phyloP scores from a whole-genome alignment of 805 yeast species.

The Kazachstania africana region DNA sequence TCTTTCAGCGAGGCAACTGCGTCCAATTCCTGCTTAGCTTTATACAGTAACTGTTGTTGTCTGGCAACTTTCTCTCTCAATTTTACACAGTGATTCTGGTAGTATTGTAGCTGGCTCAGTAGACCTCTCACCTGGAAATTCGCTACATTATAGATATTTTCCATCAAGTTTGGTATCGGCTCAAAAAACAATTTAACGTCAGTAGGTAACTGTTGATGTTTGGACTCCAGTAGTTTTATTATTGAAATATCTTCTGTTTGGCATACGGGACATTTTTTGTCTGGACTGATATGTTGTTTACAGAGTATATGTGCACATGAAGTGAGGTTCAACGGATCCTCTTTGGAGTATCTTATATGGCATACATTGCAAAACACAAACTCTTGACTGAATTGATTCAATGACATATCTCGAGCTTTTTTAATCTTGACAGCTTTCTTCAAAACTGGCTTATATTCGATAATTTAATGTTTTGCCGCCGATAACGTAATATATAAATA shows the following conservation, averaged over 20 bases:
- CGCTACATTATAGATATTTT: slow-evolving; percentile 18
- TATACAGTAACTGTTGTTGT: slow-evolving; percentile 17
- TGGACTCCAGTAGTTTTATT: slow-evolving; percentile 10
- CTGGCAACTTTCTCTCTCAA: slow-evolving; percentile 17
- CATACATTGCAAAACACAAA: slow-evolving; percentile 27
- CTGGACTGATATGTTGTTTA: slow-evolving; percentile 15
- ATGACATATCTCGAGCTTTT: slow-evolving; percentile 5
- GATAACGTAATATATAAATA: too few relatives aligned
- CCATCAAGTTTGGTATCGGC: slow-evolving; percentile 17
- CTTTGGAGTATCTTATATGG: slow-evolving; percentile 13
- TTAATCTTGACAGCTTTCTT: too few relatives aligned
- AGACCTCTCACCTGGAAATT: slow-evolving; percentile 21
- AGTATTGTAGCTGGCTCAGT: slow-evolving; percentile 16
- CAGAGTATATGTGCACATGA: slow-evolving; percentile 32
- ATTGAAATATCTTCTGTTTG: slow-evolving; percentile 12
- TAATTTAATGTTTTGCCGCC: too few relatives aligned
- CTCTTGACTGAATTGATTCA: slow-evolving; percentile 18
- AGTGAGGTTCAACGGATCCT: slow-evolving; percentile 22
- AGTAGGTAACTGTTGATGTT: slow-evolving; percentile 9
- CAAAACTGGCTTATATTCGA: too few relatives aligned
- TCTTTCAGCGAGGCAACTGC: slow-evolving; percentile 12
- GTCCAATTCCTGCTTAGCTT: slow-evolving; percentile 20
- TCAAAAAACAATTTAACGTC: slow-evolving; percentile 19
- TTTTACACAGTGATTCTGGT: slow-evolving; percentile 14
- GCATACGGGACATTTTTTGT: slow-evolving; percentile 13